Base-by-base conservation (phyloP, 1,284 basidiomycete species). In the Microbotryum scabiosae region DNA sequence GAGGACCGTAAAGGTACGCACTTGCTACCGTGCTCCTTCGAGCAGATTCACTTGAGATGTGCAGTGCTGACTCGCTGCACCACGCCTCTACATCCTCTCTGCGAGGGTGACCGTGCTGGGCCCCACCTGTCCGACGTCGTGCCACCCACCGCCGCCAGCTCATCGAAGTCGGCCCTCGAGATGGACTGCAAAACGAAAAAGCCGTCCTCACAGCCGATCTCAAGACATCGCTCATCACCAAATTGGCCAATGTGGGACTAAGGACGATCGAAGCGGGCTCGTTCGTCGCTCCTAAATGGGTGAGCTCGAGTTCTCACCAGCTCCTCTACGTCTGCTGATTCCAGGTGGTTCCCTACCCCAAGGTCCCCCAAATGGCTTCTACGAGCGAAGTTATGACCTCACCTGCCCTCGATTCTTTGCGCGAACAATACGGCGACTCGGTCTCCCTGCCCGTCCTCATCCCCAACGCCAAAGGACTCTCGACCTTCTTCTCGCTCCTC, bases 121-220 rank as follows among this genome's bases (percentile, higher is more conserved):
- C 21, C 21, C 26, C 25, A 53, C 49, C 16, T 20, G 30, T 25
- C 44, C 57, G 32, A 7, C 41, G 14, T 28, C 57, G 1, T 2
- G 36, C 32, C 26, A 41, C 7, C 5, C n/a, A 45, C 21, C 63
- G 51, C 1, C 60, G 70, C 63, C 64, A 74, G 60, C 87, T 97
- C 52, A 88, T 97, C 58, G 93, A 97, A 76, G 91, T 96, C 5
- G 88, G 89, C 0, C 88, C 92, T 1, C 80, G 93, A 25, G 93
- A 97, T 75, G 93, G 93, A 0, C 79, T 97, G 18, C 93, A 97
- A 78, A 97, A 97, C 73, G 88, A 97, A 72, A 85, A 86, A 66
- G 45, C 56, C 14, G 79, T 80, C 0, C 62, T 75, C 3, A 77
- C 84, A 9, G 85, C 94, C 4, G 79, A 82, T 14, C 78, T 86